Evolutionary conservation across 768 basidiomycete genomes (phyloP).

Genomic region (Clitopilus passeckerianus): DNA sequence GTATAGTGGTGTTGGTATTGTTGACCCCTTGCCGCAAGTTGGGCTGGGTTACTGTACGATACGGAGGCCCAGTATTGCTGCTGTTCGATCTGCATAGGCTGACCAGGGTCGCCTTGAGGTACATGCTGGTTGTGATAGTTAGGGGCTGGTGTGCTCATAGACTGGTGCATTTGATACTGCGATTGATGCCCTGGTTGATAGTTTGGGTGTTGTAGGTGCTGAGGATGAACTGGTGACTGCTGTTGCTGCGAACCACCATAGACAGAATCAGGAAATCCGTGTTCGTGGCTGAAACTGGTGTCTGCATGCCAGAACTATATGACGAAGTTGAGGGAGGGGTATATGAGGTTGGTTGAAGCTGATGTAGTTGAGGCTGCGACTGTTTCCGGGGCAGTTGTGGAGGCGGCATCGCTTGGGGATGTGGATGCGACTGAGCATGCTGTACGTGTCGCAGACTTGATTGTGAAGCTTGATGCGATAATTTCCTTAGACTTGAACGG

Average conservation of each 20-base stretch:
- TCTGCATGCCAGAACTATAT: background rate
- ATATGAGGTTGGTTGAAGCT: background rate
- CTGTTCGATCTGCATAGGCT: background rate
- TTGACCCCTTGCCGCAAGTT: slow-evolving; percentile 12
- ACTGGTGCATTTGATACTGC: slow-evolving; percentile 1
- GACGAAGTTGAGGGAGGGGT: background rate
- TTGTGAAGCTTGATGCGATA: background rate
- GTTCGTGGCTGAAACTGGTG: background rate
- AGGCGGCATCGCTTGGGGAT: background rate
- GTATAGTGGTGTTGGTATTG: slow-evolving; percentile 36
- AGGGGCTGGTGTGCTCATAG: background rate
- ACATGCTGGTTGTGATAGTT: background rate
- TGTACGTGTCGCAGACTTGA: background rate
- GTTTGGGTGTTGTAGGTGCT: background rate
- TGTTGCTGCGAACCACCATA: slow-evolving; percentile 1
- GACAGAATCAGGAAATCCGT: background rate
- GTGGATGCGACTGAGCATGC: background rate
- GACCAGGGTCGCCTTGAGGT: background rate
- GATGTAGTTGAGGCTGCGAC: background rate
- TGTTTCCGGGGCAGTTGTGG: background rate
- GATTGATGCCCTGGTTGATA: background rate
- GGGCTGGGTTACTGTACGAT: slow-evolving; percentile 14
- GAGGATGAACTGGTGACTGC: slow-evolving; percentile 2
- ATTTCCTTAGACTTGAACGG: background rate
- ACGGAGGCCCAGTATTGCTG: slow-evolving; percentile 29